Evolutionary conservation across 192 early-diverging fungal species (phyloP).

Genomic region (Coemansia sp.): DNA sequence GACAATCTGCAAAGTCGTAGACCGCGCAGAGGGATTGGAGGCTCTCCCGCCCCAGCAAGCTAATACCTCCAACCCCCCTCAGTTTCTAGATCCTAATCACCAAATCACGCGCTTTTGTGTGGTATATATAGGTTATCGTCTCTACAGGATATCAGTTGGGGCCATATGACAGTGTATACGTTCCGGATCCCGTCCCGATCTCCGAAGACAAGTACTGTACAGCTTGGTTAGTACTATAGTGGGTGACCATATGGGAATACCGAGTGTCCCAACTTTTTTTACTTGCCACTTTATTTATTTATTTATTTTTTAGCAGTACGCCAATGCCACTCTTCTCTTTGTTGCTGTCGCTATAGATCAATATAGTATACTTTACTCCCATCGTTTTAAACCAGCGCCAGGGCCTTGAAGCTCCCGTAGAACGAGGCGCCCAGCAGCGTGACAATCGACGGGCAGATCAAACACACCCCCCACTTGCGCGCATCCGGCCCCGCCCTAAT

Average conservation of each 20-base stretch:
- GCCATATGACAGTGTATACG: background rate
- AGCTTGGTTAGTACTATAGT: background rate
- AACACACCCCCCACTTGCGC: constrained; percentile 34
- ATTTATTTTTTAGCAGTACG: background rate
- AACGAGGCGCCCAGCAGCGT: constrained; percentile 43
- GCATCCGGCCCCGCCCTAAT: constrained; percentile 34
- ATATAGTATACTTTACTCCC: no score
- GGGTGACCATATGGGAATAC: constrained; percentile 1
- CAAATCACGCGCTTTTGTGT: no score
- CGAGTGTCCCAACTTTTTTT: background rate
- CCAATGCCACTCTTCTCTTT: no score
- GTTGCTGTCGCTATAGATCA: no score
- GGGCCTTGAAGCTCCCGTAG: constrained; percentile 48
- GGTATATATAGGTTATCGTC: no score
- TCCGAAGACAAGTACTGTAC: background rate
- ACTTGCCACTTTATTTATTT: background rate
- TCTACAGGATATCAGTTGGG: background rate
- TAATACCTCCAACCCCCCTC: no score
- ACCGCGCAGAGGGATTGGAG: no score
- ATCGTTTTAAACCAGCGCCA: constrained; percentile 19
- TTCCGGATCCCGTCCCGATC: background rate
- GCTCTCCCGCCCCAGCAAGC: no score
- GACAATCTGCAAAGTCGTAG: no score
- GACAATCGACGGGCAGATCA: constrained; percentile 37
- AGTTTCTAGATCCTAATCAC: no score